A percentile compares a stretch with the other conserved stretches of the same genome.
phyloP scores from a whole-genome alignment of 2,329 filamentous ascomycete genomes.

The Stagonosporopsis rhizophila region DNA sequence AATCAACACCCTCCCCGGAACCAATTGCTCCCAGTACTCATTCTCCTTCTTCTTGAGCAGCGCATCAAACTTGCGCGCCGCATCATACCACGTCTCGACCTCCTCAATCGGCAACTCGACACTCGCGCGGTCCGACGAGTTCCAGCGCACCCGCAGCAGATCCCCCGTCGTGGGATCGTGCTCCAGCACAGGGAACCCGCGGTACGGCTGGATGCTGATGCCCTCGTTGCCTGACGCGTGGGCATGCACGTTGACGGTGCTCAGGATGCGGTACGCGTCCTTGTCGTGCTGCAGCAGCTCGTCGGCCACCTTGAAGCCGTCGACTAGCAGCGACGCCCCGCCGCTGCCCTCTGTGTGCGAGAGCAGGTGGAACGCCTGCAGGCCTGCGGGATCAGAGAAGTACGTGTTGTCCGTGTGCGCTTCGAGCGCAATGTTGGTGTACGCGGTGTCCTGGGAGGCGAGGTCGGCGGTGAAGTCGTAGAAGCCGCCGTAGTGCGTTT shows the following conservation, averaged over 20 bases:
- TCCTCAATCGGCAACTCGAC: slow-evolving; percentile 63
- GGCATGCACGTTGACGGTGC: slow-evolving; percentile 67
- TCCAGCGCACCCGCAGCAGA: slow-evolving; percentile 81
- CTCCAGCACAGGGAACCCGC: slow-evolving; percentile 75
- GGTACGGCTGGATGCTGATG: slow-evolving; percentile 77
- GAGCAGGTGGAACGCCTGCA: slow-evolving; percentile 92
- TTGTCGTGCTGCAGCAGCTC: slow-evolving; percentile 64
- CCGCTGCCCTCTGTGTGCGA: slow-evolving; percentile 76
- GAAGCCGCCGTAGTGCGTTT: slow-evolving; percentile 87
- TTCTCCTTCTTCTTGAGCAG: slow-evolving; percentile 70
- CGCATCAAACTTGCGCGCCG: slow-evolving; percentile 75
- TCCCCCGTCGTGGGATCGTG: slow-evolving; percentile 55
- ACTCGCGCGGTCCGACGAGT: slow-evolving; percentile 84
- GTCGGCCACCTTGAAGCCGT: slow-evolving; percentile 78
- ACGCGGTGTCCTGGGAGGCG: slow-evolving; percentile 86
- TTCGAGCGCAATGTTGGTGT: slow-evolving; percentile 82
- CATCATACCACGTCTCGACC: slow-evolving; percentile 75
- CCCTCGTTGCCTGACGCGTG: slow-evolving; percentile 90
- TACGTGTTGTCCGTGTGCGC: slow-evolving; percentile 96
- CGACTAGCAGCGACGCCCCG: slow-evolving; percentile 81
- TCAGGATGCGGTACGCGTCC: slow-evolving; percentile 65
- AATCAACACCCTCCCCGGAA: slow-evolving; percentile 82
- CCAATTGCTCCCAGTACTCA: slow-evolving; percentile 81
- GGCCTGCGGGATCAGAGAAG: slow-evolving; percentile 87
- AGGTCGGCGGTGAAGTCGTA: slow-evolving; percentile 92